These are phyloP conservation scores for Maudiozyma serrabonitensis DNA, from an alignment of 805 yeast genomes.

Conservation along the genomic window DNA sequence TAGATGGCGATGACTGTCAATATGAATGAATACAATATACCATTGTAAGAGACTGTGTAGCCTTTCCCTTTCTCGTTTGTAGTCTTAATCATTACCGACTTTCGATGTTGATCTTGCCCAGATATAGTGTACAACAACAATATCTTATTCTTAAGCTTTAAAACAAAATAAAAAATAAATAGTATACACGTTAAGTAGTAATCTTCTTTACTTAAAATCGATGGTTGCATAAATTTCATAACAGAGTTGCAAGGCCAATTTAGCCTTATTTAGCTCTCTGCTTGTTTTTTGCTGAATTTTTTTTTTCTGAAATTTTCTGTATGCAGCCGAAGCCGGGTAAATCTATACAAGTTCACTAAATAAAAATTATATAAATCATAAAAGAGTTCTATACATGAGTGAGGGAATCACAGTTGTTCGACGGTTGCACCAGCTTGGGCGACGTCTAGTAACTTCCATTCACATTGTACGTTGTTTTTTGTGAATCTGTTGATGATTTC, in stretches of 20 bases:
- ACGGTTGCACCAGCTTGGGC: constrained; percentile 84
- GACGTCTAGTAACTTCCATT: constrained; percentile 75
- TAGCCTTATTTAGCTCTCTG: too few relatives aligned
- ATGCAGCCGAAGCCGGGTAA: too few relatives aligned
- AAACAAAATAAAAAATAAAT: too few relatives aligned
- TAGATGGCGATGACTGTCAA: constrained; percentile 17
- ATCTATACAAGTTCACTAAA: too few relatives aligned
- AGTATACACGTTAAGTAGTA: too few relatives aligned
- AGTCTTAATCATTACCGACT: neutral
- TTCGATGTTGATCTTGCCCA: neutral
- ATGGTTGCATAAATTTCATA: too few relatives aligned
- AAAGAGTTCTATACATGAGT: too few relatives aligned
- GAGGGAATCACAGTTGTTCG: constrained; percentile 1
- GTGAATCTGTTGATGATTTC: constrained; percentile 64
- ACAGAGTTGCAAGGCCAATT: too few relatives aligned
- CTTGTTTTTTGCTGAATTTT: too few relatives aligned
- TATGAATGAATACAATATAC: constrained; percentile 15
- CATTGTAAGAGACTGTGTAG: constrained; percentile 11
- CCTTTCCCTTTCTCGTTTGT: constrained; percentile 2
- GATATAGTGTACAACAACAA: neutral
- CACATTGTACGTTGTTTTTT: constrained; percentile 57
- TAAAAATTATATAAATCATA: too few relatives aligned
- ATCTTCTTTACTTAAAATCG: neutral
- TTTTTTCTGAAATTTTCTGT: too few relatives aligned
- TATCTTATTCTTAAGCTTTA: too few relatives aligned